phyloP scores from a whole-genome alignment of 352 stramenopile genomes.

The Phytophthora pistaciae region DNA sequence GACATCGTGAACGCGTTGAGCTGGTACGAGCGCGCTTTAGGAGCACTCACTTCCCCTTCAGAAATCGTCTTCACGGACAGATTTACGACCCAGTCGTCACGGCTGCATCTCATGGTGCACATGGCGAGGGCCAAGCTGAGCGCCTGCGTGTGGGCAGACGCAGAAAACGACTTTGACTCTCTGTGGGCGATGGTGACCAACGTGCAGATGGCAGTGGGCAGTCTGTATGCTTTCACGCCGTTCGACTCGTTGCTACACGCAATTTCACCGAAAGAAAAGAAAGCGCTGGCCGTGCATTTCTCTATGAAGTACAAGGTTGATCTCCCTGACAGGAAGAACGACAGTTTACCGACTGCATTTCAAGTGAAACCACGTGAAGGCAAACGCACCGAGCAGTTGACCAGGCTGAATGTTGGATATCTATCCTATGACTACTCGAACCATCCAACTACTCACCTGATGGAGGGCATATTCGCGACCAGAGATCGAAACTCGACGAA shows the following conservation, averaged over 20 bases:
- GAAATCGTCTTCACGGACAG: slow-evolving; percentile 19
- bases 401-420: slow-evolving; percentile 71
- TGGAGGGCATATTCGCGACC: slow-evolving; percentile 75
- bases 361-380: background rate
- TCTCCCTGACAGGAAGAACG: background rate
- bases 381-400: background rate
- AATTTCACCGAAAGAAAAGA: slow-evolving; percentile 42
- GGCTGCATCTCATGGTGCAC: slow-evolving; percentile 38
- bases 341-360: background rate
- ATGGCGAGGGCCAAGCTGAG: slow-evolving; percentile 53
- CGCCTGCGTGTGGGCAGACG: slow-evolving; percentile 58
- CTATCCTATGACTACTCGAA: slow-evolving; percentile 86
- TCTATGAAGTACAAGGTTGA: slow-evolving; percentile 27
- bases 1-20: slow-evolving; percentile 43
- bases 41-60: slow-evolving; percentile 9
- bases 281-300: slow-evolving; percentile 48
- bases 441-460: slow-evolving; percentile 82
- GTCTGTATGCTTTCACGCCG: slow-evolving; percentile 49
- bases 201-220: slow-evolving; percentile 32
- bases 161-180: slow-evolving; percentile 39
- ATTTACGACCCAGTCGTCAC: slow-evolving; percentile 17
- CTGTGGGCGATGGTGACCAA: slow-evolving; percentile 44
- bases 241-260: slow-evolving; percentile 79
- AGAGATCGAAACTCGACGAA: slow-evolving; percentile 37
- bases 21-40: slow-evolving; percentile 38